A percentile compares a stretch with the other conserved stretches of the same genome.
Conservation (phyloP, 2,329 filamentous ascomycete genomes). For the Stenocarpella maydis region DNA sequence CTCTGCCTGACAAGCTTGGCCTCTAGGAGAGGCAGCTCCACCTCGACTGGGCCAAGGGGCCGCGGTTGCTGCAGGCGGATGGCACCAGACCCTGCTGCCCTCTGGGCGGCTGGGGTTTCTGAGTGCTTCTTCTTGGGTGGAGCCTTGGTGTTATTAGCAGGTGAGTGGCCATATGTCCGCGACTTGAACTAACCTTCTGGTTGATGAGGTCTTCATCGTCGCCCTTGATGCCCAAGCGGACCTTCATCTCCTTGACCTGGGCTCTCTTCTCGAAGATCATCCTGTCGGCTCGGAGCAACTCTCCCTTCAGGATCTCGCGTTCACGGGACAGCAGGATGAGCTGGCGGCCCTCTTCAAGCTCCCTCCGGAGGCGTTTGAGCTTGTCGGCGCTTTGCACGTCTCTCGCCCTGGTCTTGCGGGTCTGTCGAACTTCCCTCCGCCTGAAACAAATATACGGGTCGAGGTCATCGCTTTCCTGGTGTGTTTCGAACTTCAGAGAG, state of each 20-base stretch:
- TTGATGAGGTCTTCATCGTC: conserved; percentile 96
- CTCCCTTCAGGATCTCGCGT: conserved; percentile 81
- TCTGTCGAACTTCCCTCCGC: conserved; percentile 90
- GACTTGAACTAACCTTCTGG: conserved; percentile 74
- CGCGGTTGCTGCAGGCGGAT: conserved; percentile 34
- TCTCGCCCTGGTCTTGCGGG: conserved; percentile 91
- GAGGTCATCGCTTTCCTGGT: conserved; percentile 91
- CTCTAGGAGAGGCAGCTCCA: conserved; percentile 79
- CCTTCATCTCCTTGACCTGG: conserved; percentile 86
- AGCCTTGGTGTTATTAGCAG: conserved; percentile 29
- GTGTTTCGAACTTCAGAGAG: conserved; percentile 89
- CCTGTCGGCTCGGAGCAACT: conserved; percentile 78
- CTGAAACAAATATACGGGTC: conserved; percentile 99
- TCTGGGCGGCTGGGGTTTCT: conserved; percentile 64
- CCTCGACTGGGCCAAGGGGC: conserved; percentile 72
- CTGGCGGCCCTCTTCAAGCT: conserved; percentile 88
- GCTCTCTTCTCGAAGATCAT: conserved; percentile 84
- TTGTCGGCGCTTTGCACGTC: conserved; percentile 96
- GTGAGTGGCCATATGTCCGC: background rate
- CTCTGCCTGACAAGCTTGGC: conserved; percentile 84
- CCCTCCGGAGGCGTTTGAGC: conserved; percentile 86
- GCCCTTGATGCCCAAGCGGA: conserved; percentile 86
- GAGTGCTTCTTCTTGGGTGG: conserved; percentile 39
- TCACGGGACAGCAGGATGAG: conserved; percentile 80
- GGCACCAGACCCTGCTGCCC: conserved; percentile 50